These are phyloP conservation scores for Olyra latifolia DNA, from an alignment of 176 grass and related monocot species.

Conservation along the genomic window DNA sequence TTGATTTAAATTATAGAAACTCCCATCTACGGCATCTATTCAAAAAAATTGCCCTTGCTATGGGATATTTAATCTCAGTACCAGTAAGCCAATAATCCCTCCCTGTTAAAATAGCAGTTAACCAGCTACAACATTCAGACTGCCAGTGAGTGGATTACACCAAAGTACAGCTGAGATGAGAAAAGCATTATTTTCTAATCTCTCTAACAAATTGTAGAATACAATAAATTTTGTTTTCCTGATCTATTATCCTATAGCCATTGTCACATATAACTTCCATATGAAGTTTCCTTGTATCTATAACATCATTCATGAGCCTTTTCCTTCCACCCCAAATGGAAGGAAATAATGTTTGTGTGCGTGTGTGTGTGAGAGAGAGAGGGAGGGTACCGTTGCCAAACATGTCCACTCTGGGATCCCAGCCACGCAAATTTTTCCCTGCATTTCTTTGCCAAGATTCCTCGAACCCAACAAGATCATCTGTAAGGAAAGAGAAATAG, in stretches of 20 bases:
- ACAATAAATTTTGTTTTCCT: background rate
- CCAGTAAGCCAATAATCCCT: background rate
- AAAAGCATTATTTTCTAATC: background rate
- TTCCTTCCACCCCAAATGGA: background rate
- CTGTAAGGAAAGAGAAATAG: constrained; percentile 27
- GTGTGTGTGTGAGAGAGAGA: background rate
- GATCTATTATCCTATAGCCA: background rate
- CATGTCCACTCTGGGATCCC: constrained; percentile 41
- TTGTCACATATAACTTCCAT: background rate
- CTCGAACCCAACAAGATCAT: constrained; percentile 61
- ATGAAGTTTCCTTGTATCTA: background rate
- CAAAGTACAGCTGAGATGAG: background rate
- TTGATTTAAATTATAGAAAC: background rate
- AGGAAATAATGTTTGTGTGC: background rate
- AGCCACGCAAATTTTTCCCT: constrained; percentile 40
- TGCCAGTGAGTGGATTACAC: background rate
- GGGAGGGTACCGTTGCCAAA: constrained; percentile 28
- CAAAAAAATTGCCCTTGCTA: background rate
- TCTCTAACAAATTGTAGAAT: background rate
- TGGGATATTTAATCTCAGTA: background rate
- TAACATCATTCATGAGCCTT: background rate
- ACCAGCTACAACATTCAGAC: background rate
- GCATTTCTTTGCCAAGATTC: constrained; percentile 65
- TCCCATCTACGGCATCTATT: background rate
- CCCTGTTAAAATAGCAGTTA: background rate